Evolutionary conservation across 331 rosid genomes (phyloP).

Genomic region (Pyrus hybrid): DNA sequence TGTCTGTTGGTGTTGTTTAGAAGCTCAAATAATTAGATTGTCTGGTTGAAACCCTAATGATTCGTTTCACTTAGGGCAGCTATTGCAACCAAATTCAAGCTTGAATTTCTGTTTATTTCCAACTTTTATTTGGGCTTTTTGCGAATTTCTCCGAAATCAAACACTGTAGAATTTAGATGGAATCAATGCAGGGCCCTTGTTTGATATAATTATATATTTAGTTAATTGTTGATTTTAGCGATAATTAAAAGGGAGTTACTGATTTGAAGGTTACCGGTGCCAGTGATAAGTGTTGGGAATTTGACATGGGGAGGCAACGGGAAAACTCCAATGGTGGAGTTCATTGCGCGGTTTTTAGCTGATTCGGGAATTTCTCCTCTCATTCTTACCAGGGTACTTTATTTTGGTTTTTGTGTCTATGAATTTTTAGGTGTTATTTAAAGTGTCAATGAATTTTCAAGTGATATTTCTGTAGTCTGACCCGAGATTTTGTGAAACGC

Average conservation of each 20-base stretch:
- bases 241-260: background rate
- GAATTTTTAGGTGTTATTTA: background rate
- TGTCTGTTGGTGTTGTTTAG: background rate
- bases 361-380: slow-evolving; percentile 61
- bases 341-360: slow-evolving; percentile 55
- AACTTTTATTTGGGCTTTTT: background rate
- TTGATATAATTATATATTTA: background rate
- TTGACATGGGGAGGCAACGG: slow-evolving; percentile 98
- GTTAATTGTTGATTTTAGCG: background rate
- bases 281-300: slow-evolving; percentile 84
- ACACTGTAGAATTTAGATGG: background rate
- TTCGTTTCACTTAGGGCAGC: background rate
- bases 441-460: background rate
- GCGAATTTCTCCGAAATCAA: background rate
- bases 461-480: background rate
- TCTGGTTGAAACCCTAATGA: background rate
- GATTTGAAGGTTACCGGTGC: slow-evolving; percentile 51
- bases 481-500: slow-evolving; percentile 1
- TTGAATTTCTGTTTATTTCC: background rate
- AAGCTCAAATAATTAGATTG: background rate
- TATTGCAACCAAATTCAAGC: background rate
- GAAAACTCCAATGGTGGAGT: slow-evolving; percentile 95
- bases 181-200: background rate
- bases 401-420: background rate
- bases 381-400: slow-evolving; percentile 74